Evolutionary conservation across 257 asterid genomes (phyloP).

Genomic region (Perilla frutescens): DNA sequence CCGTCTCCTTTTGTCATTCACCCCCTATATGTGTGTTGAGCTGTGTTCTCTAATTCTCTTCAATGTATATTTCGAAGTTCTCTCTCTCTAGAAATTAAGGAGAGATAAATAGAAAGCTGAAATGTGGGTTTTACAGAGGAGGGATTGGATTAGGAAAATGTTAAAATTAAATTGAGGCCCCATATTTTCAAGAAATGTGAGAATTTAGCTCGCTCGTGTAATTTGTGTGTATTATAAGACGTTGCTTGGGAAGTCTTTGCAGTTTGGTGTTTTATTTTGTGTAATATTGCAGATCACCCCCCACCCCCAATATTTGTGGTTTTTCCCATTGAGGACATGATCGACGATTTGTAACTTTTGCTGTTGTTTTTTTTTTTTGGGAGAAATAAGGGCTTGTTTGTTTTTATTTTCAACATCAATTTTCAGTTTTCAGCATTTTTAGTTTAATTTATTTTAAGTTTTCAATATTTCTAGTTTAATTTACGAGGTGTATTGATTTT

Average conservation of each 20-base stretch:
- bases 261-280: constrained; percentile 11
- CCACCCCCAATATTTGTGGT: background rate
- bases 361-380: too few relatives aligned
- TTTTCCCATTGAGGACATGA: constrained; percentile 15
- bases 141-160: constrained; percentile 32
- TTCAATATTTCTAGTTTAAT: too few relatives aligned
- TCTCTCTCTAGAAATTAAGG: constrained; percentile 38
- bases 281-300: constrained; percentile 34
- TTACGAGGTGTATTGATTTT: too few relatives aligned
- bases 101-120: constrained; percentile 38
- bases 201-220: constrained; percentile 2
- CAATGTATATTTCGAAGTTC: constrained; percentile 26
- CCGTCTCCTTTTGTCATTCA: background rate
- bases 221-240: background rate
- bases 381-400: too few relatives aligned
- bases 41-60: constrained; percentile 23
- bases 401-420: too few relatives aligned
- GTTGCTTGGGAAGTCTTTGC: constrained; percentile 10
- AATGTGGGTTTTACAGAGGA: constrained; percentile 47
- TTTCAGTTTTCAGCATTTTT: too few relatives aligned
- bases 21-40: constrained; percentile 30
- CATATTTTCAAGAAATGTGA: constrained; percentile 19
- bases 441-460: too few relatives aligned
- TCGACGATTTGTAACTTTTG: background rate
- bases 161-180: constrained; percentile 15